Conservation (phyloP, 768 basidiomycete species). For the Pisolithus tinctorius region DNA sequence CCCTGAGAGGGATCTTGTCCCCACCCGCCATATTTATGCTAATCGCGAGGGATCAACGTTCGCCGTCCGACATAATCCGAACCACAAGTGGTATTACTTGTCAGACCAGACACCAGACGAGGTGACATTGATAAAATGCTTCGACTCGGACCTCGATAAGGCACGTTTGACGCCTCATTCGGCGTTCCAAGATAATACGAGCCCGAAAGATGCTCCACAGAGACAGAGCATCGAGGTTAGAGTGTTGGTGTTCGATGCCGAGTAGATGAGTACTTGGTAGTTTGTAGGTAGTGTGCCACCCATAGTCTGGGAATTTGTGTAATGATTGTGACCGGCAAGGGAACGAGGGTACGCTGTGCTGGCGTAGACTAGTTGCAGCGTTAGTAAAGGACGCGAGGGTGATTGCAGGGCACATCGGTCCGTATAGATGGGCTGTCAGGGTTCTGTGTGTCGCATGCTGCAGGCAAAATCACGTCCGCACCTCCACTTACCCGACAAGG, state of each 20-base stretch:
- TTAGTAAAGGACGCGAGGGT: no score
- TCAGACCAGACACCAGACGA: constrained; percentile 36
- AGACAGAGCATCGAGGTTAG: constrained; percentile 41
- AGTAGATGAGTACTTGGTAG: constrained; percentile 15
- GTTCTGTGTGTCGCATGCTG: no score
- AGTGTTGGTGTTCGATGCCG: constrained; percentile 35
- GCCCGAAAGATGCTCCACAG: constrained; percentile 28
- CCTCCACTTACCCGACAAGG: no score
- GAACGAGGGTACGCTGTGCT: no score
- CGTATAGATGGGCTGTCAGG: no score
- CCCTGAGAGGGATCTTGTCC: constrained; percentile 29
- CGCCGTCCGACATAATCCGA: constrained; percentile 30
- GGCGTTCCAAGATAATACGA: constrained; percentile 33
- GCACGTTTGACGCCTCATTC: constrained; percentile 38
- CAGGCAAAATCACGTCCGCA: no score
- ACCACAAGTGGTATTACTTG: constrained; percentile 35
- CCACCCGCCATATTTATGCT: constrained; percentile 30
- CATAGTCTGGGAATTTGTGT: no score
- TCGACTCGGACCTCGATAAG: constrained; percentile 34
- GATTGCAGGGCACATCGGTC: no score
- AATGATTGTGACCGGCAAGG: no score
- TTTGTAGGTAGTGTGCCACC: no score
- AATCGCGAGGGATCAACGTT: constrained; percentile 29
- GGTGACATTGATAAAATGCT: constrained; percentile 38
- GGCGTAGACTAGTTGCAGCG: no score